Percentiles rank a stretch among this genome's conserved stretches.
These are phyloP conservation scores for Graphilbum ipis-grandicollis DNA, from an alignment of 2,329 filamentous ascomycete genomes.

Conservation along the genomic window DNA sequence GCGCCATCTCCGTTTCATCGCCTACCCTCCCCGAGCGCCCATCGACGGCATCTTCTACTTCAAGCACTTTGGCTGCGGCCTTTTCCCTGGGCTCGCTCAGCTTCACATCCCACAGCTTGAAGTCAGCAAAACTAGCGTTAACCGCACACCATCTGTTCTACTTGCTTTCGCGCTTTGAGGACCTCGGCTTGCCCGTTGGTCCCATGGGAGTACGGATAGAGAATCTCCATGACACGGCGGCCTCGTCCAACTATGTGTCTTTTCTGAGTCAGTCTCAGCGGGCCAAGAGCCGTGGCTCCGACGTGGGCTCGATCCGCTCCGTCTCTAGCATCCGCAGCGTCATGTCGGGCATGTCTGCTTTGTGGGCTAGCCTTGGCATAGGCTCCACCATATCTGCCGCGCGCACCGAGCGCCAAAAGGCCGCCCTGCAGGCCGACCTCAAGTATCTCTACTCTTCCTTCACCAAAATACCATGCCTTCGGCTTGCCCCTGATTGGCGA, in stretches of 20 bases:
- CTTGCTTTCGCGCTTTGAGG: conserved; percentile 85
- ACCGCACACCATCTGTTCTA: conserved; percentile 97
- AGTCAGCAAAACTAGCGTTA: conserved; percentile 78
- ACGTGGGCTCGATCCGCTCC: conserved; percentile 83
- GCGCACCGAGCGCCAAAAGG: conserved; percentile 79
- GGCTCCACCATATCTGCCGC: conserved; percentile 62
- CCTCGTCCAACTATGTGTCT: conserved; percentile 85
- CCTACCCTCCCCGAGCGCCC: conserved; percentile 44
- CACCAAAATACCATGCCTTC: conserved; percentile 89
- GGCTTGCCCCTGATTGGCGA: conserved; percentile 81
- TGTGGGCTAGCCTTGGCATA: conserved; percentile 81
- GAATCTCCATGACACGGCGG: conserved; percentile 76
- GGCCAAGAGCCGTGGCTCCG: conserved; percentile 60
- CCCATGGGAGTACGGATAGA: conserved; percentile 94
- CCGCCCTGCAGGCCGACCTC: conserved; percentile 66
- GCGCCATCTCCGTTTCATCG: conserved; percentile 24
- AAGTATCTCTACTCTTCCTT: conserved; percentile 97
- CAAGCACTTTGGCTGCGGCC: conserved; percentile 63
- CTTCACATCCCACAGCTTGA: conserved; percentile 71
- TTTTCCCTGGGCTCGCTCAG: conserved; percentile 72
- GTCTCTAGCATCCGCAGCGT: conserved; percentile 94
- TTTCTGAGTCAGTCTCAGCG: conserved; percentile 76
- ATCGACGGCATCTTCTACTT: conserved; percentile 49
- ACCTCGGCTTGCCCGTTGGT: conserved; percentile 75
- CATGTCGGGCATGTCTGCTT: conserved; percentile 87